Evolutionary conservation across 176 grass and related monocot species (phyloP).

Genomic region (Hordeum marinum): DNA sequence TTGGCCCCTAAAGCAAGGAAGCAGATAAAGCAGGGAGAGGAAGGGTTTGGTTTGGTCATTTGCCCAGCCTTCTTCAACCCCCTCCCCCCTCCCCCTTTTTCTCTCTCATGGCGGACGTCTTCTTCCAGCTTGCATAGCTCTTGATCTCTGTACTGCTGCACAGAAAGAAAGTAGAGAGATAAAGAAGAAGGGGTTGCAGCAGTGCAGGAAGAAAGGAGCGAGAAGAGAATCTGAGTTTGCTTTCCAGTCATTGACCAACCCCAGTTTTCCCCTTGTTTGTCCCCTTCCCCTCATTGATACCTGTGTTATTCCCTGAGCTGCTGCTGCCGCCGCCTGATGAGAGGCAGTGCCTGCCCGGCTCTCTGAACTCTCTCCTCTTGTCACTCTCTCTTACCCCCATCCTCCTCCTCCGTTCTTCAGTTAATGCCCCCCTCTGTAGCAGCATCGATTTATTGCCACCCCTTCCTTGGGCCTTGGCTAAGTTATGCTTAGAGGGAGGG

Average conservation of each 20-base stretch:
- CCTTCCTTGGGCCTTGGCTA: background rate
- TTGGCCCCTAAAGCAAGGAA: slow-evolving; percentile 25
- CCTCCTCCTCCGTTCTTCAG: slow-evolving; percentile 19
- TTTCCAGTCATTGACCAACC: slow-evolving; percentile 46
- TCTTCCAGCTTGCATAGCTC: background rate
- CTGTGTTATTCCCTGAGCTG: slow-evolving; percentile 37
- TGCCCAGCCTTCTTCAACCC: slow-evolving; percentile 15
- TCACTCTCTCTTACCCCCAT: background rate
- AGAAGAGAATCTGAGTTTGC: slow-evolving; percentile 33
- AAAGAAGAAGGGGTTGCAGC: background rate
- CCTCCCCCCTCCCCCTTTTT: background rate
- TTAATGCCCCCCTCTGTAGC: slow-evolving; percentile 6
- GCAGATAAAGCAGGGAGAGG: background rate
- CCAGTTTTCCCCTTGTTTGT: slow-evolving; percentile 28
- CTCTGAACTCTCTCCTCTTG: background rate
- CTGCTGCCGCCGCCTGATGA: background rate
- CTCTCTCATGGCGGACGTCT: slow-evolving; percentile 17
- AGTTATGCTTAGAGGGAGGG: background rate
- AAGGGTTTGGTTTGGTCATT: slow-evolving; percentile 28
- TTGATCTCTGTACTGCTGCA: background rate
- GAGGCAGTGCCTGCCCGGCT: background rate
- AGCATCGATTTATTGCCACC: slow-evolving; percentile 16
- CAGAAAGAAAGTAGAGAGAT: slow-evolving; percentile 15
- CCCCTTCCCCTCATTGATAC: slow-evolving; percentile 37
- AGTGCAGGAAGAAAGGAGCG: background rate